Base-by-base conservation (phyloP, 176 grass and related monocot genomes). In the Hsuehochloa calcarea region DNA sequence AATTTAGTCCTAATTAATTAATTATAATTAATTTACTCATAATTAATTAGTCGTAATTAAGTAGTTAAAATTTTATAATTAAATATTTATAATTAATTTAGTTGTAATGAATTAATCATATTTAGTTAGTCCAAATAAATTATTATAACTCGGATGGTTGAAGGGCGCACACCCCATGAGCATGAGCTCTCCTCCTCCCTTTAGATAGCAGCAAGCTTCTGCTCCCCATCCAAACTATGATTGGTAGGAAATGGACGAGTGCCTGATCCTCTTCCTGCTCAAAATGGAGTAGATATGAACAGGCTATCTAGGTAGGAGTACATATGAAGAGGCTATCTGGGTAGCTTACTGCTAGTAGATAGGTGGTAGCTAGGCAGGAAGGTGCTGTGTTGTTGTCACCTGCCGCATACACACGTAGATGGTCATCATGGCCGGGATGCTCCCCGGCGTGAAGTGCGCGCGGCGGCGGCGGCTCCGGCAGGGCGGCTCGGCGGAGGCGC, bases 341-440 rank as follows among this genome's bases (percentile, higher is more conserved):
- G 51, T 61, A 15, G 65, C 25, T 81, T 47, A 0, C 13, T 62
- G 77, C 5, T 25, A 12, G 10, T 27, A 27, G 46, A 25, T 68
- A 81, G 43, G 27, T 35, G 77, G 1, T 63, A 46, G 44, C 10
- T 29, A 25, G 81, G 47, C 68, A 45, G 43, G 43, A 3, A 80
- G 68, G 83, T 82, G 87, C 22, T 19, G 82, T 68, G 87, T 85
- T 22, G 61, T 77, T 81, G 65, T 62, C 34, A 39, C 60, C 45
- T 46, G 79, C 6, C 31, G 37, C n/a, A 37, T 20, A 14, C 20
- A 23, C 22, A 31, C n/a, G 60, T 4, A 34, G 69, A 94, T 95
- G 62, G 87, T 74, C 8, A 55, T 88, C 72, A 94, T 97, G 89
- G 95, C 93, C 40, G 92, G 93, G 43, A 98, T 98, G 82, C 85